These are phyloP conservation scores for Hemisphaericaspora xylanilytica DNA, from an alignment of 1,139 yeast species.

Conservation along the genomic window DNA sequence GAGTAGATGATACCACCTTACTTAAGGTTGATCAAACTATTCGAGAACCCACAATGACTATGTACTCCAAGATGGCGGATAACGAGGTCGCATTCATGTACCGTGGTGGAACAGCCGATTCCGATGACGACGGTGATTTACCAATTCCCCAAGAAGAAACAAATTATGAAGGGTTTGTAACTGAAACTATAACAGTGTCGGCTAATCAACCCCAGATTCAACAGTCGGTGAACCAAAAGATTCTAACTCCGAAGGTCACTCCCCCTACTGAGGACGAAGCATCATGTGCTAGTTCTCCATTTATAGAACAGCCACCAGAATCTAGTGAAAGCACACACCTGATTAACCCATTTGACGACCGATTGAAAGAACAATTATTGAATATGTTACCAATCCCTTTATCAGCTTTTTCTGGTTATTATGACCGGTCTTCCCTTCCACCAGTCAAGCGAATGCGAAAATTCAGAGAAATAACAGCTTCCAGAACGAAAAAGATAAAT, in stretches of 20 bases:
- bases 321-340: constrained; percentile 4
- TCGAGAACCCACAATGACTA: constrained; percentile 73
- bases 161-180: constrained; percentile 50
- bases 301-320: constrained; percentile 38
- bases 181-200: constrained; percentile 42
- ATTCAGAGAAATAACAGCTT: constrained; percentile 32
- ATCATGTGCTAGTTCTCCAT: constrained; percentile 43
- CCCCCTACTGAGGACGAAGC: constrained; percentile 29
- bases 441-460: constrained; percentile 23
- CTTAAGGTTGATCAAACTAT: constrained; percentile 21
- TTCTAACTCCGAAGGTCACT: constrained; percentile 15
- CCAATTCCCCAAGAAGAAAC: constrained; percentile 21
- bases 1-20: constrained; percentile 20
- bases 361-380: constrained; percentile 24
- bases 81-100: constrained; percentile 77
- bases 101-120: constrained; percentile 52
- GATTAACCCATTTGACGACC: constrained; percentile 21
- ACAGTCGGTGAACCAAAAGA: constrained; percentile 6
- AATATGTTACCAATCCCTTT: constrained; percentile 25
- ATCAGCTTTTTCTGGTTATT: constrained; percentile 29
- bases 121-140: constrained; percentile 19
- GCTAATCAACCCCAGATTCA: constrained; percentile 13
- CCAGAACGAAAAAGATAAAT: constrained; percentile 29
- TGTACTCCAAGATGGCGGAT: constrained; percentile 72
- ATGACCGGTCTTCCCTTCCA: constrained; percentile 15